Base-by-base conservation (phyloP, 768 basidiomycete genomes). In the Tricholoma terreum region DNA sequence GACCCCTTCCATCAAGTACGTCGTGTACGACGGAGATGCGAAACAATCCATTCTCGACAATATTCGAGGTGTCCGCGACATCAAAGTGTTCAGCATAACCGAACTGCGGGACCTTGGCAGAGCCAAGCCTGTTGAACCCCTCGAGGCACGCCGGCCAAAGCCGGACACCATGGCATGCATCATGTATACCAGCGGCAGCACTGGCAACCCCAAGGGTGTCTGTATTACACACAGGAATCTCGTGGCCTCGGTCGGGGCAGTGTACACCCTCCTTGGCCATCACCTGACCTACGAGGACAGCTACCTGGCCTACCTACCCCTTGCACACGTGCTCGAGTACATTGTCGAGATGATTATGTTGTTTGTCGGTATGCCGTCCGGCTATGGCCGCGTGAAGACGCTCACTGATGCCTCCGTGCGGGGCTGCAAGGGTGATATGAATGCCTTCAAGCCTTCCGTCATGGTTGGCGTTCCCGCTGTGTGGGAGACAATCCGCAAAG, bases 401-500 rank as follows among this genome's bases (percentile, higher is more conserved):
- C 82, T 98, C 60, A 98, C 96, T 3, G 95, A 98, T 67, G 83
- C 87, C 2, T 92, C 88, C n/a, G 92, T 96, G 17, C 85, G 94
- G 45, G 87, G 91, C 40, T 82, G 81, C 67, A 82, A 87, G 57
- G 96, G 96, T 50, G 96, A 98, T 68, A 84, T 99, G 65, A 78
- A 79, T 52, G 80, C 85, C 11, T 90, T 97, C 78, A 75, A 79
- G 42, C 96, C 96, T 6, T 81, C 86, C n/a, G 86, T 97, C 73
- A 87, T 98, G 83, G 84, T 92, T 52, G 96, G 94, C 52, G 96
- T 98, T 1, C 96, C 96, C 1, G 92, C 94, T 2, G 90, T 98
- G 0, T 99, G 94, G 94, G 96, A 99, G 73, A 87, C 85, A 54
- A 98, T 98, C 62, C 86, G 95, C 58, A 99, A 99, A 77, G 94